These are phyloP conservation scores for Neonectria hederae DNA, from an alignment of 2,329 filamentous ascomycete genomes.

Conservation along the genomic window DNA sequence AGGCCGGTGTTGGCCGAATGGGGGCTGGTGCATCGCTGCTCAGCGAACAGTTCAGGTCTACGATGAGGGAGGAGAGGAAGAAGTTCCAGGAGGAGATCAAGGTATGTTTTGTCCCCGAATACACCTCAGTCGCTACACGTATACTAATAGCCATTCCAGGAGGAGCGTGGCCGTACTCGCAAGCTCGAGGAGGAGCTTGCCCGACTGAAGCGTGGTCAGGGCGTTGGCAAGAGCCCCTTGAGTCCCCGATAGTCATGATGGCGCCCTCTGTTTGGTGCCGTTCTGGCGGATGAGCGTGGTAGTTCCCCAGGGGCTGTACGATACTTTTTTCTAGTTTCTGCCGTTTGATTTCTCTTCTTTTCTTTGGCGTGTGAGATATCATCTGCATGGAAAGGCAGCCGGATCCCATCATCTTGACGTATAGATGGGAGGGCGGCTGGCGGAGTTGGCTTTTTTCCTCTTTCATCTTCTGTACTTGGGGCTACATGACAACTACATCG, in stretches of 20 bases:
- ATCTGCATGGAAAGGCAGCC: conserved; percentile 18
- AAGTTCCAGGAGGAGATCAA: conserved; percentile 65
- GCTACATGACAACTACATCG: conserved; percentile 8
- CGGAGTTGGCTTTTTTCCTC: not conserved
- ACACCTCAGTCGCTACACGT: not conserved
- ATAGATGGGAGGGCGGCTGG: conserved; percentile 14
- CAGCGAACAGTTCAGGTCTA: conserved; percentile 65
- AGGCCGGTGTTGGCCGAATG: conserved; percentile 45
- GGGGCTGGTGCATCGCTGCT: conserved; percentile 61
- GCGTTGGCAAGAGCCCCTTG: conserved; percentile 54
- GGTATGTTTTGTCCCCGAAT: conserved; percentile 48
- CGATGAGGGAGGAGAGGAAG: conserved; percentile 66
- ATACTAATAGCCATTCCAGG: conserved; percentile 51
- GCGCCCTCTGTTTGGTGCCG: not conserved
- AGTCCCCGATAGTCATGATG: conserved; percentile 47
- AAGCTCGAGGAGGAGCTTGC: conserved; percentile 62
- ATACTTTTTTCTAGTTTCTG: conserved; percentile 20
- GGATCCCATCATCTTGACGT: conserved; percentile 7
- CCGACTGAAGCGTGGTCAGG: conserved; percentile 54
- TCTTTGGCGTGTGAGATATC: conserved; percentile 17
- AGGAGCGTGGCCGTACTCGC: conserved; percentile 59
- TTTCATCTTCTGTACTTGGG: conserved; percentile 5
- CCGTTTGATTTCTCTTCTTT: conserved; percentile 13
- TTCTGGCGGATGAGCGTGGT: not conserved
- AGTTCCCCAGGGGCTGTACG: conserved; percentile 24